Evolutionary conservation across 768 basidiomycete species (phyloP), one percentile per base, ranked within the genome.

Genomic region (Tricholomella constricta): DNA sequence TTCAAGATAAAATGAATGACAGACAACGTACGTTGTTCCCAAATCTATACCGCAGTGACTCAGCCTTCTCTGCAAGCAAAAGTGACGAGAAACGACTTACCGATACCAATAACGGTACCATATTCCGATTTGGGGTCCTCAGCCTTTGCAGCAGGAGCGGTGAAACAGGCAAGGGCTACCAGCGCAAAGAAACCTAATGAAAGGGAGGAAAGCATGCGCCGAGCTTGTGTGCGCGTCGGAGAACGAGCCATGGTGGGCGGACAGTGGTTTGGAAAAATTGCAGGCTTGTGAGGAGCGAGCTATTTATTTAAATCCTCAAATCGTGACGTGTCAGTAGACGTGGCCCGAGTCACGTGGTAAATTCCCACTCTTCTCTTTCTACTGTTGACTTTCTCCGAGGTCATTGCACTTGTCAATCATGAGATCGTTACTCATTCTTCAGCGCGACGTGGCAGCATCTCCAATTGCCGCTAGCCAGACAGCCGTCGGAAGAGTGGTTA

Each of bases 21-120:
- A 45, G 14, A 4, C 46, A 78, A 60, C 58, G 5, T 80, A 91
- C 81, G 91, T 93, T 59, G 94, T 97, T 76, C 94, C 94, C 76
- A 96, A 77, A 79, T 96, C 93, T 89, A 65, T 46, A 61, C 29
- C 37, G 50, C 14, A 14, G 40, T 57, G 54, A 17, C 19, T 58
- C 46, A 22, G 60, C 56, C 19, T 45, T 32, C 19, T 19, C 14
- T 15, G 15, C 14, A 17, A 15, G 6, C 31, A 36, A 48, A 23
- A 48, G 6, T 35, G 27, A 6, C 6, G 38, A 23, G 44, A 38
- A 48, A 4, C 1, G 2, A 74, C 85, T 43, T 59, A 91, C 88
- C 89, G 67, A 93, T 91, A 82, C 91, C 94, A 68, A 96, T 96
- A 34, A 96, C 93, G 32, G 89, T 89, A 51, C 94, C 94, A 70